phyloP scores from a whole-genome alignment of 164 flowering plant genomes.

The Aristolochia fimbriata region DNA sequence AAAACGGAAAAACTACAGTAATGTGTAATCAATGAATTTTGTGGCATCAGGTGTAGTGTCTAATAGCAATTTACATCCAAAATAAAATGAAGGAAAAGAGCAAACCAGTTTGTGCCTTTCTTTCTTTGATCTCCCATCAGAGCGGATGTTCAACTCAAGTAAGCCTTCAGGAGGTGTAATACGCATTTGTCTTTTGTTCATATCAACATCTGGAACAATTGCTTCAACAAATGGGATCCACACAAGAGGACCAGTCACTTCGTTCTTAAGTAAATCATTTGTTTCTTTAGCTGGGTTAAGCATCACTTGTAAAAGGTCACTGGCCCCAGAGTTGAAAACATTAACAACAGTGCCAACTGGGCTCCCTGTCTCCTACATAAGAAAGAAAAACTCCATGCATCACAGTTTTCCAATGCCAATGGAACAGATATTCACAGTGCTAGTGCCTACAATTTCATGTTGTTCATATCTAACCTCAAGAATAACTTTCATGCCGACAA shows the following conservation, averaged over 20 bases:
- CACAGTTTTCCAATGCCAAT: no score
- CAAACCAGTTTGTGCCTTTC: slow-evolving; percentile 86
- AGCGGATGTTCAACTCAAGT: slow-evolving; percentile 66
- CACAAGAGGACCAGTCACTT: slow-evolving; percentile 30
- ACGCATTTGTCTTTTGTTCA: slow-evolving; percentile 54
- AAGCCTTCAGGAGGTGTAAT: slow-evolving; percentile 95
- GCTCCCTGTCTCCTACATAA: slow-evolving; percentile 60
- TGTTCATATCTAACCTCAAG: slow-evolving; percentile 53
- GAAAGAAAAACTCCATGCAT: slow-evolving; percentile 6
- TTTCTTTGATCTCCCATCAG: slow-evolving; percentile 75
- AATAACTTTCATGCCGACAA: slow-evolving; percentile 81
- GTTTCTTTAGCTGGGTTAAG: slow-evolving; percentile 29
- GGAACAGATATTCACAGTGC: not conserved
- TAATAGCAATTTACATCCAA: not conserved
- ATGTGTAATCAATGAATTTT: not conserved
- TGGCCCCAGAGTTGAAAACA: slow-evolving; percentile 58
- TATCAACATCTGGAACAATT: slow-evolving; percentile 84
- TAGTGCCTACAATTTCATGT: no score
- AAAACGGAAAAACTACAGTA: not conserved
- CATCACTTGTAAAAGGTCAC: slow-evolving; percentile 71
- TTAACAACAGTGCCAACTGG: slow-evolving; percentile 66
- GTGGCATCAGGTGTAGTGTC: not conserved
- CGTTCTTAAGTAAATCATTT: slow-evolving; percentile 22
- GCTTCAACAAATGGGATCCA: slow-evolving; percentile 95
- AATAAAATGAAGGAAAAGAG: slow-evolving; percentile 15